Conservation (phyloP, 176 grass and related monocot species). For the Carex myosuroides region DNA sequence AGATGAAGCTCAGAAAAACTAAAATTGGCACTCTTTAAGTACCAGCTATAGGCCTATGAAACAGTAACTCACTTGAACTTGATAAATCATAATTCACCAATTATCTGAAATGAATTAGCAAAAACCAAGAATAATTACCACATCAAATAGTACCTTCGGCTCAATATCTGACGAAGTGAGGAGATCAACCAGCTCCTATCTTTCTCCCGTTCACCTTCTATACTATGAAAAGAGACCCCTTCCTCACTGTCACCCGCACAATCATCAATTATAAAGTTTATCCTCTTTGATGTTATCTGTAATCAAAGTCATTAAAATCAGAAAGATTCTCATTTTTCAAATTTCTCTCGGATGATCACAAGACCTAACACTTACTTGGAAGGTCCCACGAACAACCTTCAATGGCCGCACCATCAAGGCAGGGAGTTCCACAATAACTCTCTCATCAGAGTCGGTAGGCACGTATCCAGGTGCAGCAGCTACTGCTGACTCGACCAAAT, state of each 20-base stretch:
- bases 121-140: conserved; percentile 20
- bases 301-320: conserved; percentile 23
- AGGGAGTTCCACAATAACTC: conserved; percentile 89
- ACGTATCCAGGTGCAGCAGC: conserved; percentile 71
- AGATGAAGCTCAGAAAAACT: conserved; percentile 10
- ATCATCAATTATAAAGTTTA: conserved; percentile 89
- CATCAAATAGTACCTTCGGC: conserved; percentile 54
- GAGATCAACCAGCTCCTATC: conserved; percentile 97
- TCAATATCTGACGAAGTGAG: conserved; percentile 97
- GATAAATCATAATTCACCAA: background rate
- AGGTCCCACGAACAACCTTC: conserved; percentile 86
- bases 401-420: conserved; percentile 87
- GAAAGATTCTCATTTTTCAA: background rate
- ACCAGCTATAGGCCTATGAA: background rate
- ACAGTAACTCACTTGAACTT: background rate
- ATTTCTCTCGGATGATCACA: background rate
- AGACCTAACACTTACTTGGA: conserved; percentile 73
- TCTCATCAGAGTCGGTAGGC: conserved; percentile 73
- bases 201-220: conserved; percentile 62
- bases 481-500: conserved; percentile 64
- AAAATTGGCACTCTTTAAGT: conserved; percentile 16
- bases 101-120: conserved; percentile 23
- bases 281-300: conserved; percentile 95
- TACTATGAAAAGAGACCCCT: conserved; percentile 41
- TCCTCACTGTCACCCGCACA: conserved; percentile 44